Evolutionary conservation across 2,329 filamentous ascomycete species (phyloP).

Genomic region (Claviceps digitariae): DNA sequence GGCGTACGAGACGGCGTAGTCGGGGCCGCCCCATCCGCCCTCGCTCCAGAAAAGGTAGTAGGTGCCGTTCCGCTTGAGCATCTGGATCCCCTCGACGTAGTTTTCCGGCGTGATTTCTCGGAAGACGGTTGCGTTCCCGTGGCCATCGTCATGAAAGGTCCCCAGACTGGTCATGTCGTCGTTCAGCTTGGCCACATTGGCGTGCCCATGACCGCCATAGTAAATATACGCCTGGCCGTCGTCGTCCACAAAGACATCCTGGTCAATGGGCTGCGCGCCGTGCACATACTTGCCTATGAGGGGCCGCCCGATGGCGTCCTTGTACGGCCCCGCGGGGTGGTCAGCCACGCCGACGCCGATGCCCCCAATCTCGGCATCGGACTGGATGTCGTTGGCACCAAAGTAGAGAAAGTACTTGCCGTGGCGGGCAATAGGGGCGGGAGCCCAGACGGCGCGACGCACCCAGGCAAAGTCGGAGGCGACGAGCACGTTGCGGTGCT

Average conservation of each 20-base stretch:
- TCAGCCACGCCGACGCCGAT: slow-evolving; percentile 23
- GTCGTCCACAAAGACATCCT: slow-evolving; percentile 27
- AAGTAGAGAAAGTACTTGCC: slow-evolving; percentile 37
- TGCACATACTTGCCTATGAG: slow-evolving; percentile 25
- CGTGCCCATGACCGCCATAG: slow-evolving; percentile 24
- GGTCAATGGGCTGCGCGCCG: slow-evolving; percentile 32
- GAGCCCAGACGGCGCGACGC: slow-evolving; percentile 32
- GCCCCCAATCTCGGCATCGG: slow-evolving; percentile 22
- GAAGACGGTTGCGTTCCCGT: slow-evolving; percentile 12
- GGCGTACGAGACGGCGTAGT: slow-evolving; percentile 33
- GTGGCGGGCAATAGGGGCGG: slow-evolving; percentile 28
- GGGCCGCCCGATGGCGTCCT: slow-evolving; percentile 19
- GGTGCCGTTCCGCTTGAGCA: slow-evolving; percentile 29
- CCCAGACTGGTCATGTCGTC: slow-evolving; percentile 27
- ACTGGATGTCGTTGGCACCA: slow-evolving; percentile 32
- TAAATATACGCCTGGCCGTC: slow-evolving; percentile 29
- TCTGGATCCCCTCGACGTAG: slow-evolving; percentile 23
- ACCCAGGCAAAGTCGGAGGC: slow-evolving; percentile 25
- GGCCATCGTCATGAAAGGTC: slow-evolving; percentile 26
- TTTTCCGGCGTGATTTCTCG: slow-evolving; percentile 32
- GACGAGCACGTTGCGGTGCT: slow-evolving; percentile 28
- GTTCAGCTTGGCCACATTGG: slow-evolving; percentile 28
- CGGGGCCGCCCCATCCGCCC: slow-evolving; percentile 32
- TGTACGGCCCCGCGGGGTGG: slow-evolving; percentile 21
- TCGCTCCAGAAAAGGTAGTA: slow-evolving; percentile 36